Conservation (phyloP, 2,329 filamentous ascomycete genomes). For the Daldinia eschscholtzii region DNA sequence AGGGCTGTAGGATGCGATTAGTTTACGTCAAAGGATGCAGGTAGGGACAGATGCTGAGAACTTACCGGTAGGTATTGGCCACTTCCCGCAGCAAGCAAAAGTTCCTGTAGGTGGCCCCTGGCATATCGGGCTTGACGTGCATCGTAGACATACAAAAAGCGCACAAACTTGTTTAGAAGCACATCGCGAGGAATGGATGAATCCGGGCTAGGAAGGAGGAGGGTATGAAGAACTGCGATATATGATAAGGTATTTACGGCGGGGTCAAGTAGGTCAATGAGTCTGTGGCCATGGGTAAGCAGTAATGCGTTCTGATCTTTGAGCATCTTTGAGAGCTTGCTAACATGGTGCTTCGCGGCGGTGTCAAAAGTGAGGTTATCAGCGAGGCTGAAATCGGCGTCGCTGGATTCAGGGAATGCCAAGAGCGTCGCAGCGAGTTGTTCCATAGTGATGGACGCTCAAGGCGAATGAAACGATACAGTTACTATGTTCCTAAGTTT, state of each 20-base stretch:
- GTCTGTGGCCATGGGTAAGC: constrained; percentile 51
- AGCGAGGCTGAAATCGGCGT: constrained; percentile 37
- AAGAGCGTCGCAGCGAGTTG: constrained; percentile 55
- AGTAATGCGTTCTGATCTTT: constrained; percentile 53
- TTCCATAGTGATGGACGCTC: constrained; percentile 53
- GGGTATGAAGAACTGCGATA: constrained; percentile 61
- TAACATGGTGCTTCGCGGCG: constrained; percentile 56
- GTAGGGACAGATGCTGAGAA: neutral
- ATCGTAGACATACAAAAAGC: constrained; percentile 64
- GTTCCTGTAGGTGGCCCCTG: constrained; percentile 57
- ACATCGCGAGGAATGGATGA: constrained; percentile 40
- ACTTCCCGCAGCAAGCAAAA: constrained; percentile 58
- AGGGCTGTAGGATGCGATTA: constrained; percentile 55
- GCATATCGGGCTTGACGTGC: constrained; percentile 66
- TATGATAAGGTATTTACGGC: constrained; percentile 65
- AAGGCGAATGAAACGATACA: constrained; percentile 1
- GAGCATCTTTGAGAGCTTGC: constrained; percentile 56
- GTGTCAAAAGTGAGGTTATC: constrained; percentile 57
- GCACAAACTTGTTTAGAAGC: constrained; percentile 59
- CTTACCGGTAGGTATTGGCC: constrained; percentile 55
- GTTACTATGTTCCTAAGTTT: neutral
- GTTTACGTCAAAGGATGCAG: neutral
- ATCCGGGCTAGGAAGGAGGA: constrained; percentile 54
- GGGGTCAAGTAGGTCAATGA: constrained; percentile 63
- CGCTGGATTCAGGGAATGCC: constrained; percentile 54